Base-by-base conservation (phyloP, 805 yeast genomes). In the Kodamaea restingae region DNA sequence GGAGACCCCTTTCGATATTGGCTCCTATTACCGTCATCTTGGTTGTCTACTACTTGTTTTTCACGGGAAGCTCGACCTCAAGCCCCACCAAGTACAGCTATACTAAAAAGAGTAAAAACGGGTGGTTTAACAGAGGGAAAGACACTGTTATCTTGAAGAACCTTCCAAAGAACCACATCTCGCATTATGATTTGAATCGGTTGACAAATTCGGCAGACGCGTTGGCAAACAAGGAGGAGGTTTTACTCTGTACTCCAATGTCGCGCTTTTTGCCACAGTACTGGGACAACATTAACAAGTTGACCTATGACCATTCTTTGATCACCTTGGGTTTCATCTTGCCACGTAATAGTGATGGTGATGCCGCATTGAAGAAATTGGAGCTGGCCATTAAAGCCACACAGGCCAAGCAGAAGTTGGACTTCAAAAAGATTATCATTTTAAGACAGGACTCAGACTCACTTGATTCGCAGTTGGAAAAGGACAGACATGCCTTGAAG, bases 271-370 rank as follows among this genome's bases (percentile, higher is more conserved):
- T 85, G 58, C 78, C 80, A 22, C 83, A 78, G 48, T 93, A 88
- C 67, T 93, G 98, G 98, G 76, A 76, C 27, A 93, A 93, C 60
- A 63, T 93, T 44, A 61, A 84, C 44, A 71, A 71, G 48, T 65
- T 93, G 51, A 67, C 80, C 15, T 93, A 93, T 60, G 97, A 96
- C 39, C 84, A 91, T 60, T 81, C 79, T 36, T 73, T 85, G 45
- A 73, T 91, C 36, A 95, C 90, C 51, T 70, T 93, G 38, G 98
- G 98, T 0, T 90, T 93, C 58, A 91, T 93, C 37, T 73, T 90
- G 28, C 98, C 99, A 41, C 72, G 95, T 51, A 78, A 80, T 24
- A 60, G 70, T 12, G 85, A 84, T 35, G 99, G 98, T 26, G 96
- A 90, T 61, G 59, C 58, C 14, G 95, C 95, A 0, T 67, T 91